Percentiles rank a stretch among this genome's conserved stretches.
Evolutionary conservation across 169 alveolate genomes (phyloP).

Genomic region (Plasmodium relictum): DNA sequence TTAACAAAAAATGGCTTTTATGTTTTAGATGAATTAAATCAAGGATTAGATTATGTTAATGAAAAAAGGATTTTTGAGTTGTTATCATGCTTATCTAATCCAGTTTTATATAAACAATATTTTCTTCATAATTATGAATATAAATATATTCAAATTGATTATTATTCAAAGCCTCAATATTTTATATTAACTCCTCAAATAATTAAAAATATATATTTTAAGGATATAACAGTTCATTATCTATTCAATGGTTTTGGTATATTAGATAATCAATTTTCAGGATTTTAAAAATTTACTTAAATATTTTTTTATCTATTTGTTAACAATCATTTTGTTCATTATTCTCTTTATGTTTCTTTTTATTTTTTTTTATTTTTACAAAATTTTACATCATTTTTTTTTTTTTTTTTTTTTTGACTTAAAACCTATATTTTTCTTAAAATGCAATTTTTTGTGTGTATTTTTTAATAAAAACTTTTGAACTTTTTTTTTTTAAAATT

Average conservation of each 20-base stretch:
- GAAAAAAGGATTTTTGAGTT: conserved; percentile 80
- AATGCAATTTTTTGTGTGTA: too few species aligned
- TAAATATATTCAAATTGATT: conserved; percentile 31
- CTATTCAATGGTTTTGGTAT: conserved; percentile 65
- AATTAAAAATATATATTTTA: conserved; percentile 39
- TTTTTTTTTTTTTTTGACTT: conserved; percentile 3
- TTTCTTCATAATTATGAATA: conserved; percentile 13
- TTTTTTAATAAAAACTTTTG: too few species aligned
- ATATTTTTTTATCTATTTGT: too few species aligned
- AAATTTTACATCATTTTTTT: neutral
- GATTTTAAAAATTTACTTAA: neutral
- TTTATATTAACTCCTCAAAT: conserved; percentile 86
- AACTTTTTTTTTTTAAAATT: too few species aligned
- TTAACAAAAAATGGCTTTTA: conserved; percentile 83
- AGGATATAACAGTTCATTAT: conserved; percentile 56
- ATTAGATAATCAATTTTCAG: conserved; percentile 17
- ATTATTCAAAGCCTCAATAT: conserved; percentile 81
- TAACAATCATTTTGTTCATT: neutral
- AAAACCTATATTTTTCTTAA: too few species aligned
- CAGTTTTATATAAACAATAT: conserved; percentile 14
- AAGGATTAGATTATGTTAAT: conserved; percentile 83
- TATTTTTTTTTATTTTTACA: neutral
- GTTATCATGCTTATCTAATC: conserved; percentile 60
- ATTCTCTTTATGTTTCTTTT: too few species aligned
- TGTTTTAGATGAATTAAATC: conserved; percentile 85